Percentiles rank a stretch among this genome's conserved stretches.
phyloP scores from a whole-genome alignment of 73 alveolate genomes.

The Blepharisma stoltei region DNA sequence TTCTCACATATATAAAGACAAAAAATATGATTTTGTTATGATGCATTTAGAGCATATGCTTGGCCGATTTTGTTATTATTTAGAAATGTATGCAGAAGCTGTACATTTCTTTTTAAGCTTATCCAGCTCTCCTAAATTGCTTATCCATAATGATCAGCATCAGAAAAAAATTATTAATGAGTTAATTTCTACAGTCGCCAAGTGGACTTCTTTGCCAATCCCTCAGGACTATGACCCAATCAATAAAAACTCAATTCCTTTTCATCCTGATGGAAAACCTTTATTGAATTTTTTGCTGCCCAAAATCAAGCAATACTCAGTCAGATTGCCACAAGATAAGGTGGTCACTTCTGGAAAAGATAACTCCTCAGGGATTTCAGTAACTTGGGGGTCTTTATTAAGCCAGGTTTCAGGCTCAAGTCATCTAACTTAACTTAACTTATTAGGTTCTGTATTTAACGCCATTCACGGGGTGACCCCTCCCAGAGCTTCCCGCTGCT shows the following conservation, averaged over 20 bases:
- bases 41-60: constrained; percentile 26
- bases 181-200: not conserved
- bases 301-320: not conserved
- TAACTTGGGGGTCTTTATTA: not conserved
- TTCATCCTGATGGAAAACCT: constrained; percentile 20
- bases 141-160: constrained; percentile 7
- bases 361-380: not conserved
- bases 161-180: constrained; percentile 21
- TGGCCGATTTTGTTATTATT: constrained; percentile 17
- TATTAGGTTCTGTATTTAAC: too few species aligned
- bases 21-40: constrained; percentile 4
- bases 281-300: constrained; percentile 2
- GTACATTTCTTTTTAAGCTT: constrained; percentile 1
- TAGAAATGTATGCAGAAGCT: constrained; percentile 8
- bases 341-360: not conserved
- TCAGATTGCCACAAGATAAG: constrained; percentile 15
- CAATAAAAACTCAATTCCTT: not conserved
- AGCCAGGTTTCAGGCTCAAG: not conserved
- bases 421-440: too few species aligned
- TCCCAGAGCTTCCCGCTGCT: too few species aligned
- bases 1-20: constrained; percentile 3
- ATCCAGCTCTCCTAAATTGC: not conserved
- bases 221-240: constrained; percentile 24
- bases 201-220: constrained; percentile 8
- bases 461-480: too few species aligned